phyloP scores from a whole-genome alignment of 176 grass and related monocot genomes.

The Bromus sterilis region DNA sequence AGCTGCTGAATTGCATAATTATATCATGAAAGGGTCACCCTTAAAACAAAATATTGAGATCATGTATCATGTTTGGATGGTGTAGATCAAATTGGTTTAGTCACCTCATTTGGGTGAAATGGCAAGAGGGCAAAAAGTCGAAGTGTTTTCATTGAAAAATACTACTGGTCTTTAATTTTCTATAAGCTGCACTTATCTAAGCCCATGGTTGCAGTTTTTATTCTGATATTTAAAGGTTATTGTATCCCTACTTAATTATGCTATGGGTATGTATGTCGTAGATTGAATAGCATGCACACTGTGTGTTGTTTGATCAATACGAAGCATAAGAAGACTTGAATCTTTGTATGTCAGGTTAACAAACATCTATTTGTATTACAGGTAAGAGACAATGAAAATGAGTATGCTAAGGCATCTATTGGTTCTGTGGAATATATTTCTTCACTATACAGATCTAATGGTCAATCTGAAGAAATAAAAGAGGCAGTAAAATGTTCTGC shows the following conservation, averaged over 20 bases:
- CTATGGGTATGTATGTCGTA: not conserved
- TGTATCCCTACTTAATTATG: not conserved
- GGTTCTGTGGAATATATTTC: slow-evolving; percentile 92
- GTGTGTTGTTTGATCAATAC: not conserved
- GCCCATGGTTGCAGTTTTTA: not conserved
- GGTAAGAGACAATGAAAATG: slow-evolving; percentile 35
- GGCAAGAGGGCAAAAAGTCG: not conserved
- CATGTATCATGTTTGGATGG: not conserved
- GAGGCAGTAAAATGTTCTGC: slow-evolving; percentile 53
- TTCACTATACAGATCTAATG: slow-evolving; percentile 64
- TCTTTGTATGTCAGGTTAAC: slow-evolving; percentile 16
- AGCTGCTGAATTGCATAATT: not conserved
- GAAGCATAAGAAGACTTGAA: not conserved
- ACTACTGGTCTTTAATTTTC: not conserved
- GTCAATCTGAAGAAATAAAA: slow-evolving; percentile 75
- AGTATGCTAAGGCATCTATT: slow-evolving; percentile 67
- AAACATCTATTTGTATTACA: slow-evolving; percentile 27
- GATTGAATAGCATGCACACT: not conserved
- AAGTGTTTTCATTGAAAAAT: not conserved
- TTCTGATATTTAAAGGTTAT: not conserved
- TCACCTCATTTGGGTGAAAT: not conserved
- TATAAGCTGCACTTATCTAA: not conserved
- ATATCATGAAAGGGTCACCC: not conserved
- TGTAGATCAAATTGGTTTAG: not conserved
- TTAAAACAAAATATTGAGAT: not conserved